Evolutionary conservation across 177 flowering plant genomes (phyloP).

Genomic region (Tripterygium wilfordii): DNA sequence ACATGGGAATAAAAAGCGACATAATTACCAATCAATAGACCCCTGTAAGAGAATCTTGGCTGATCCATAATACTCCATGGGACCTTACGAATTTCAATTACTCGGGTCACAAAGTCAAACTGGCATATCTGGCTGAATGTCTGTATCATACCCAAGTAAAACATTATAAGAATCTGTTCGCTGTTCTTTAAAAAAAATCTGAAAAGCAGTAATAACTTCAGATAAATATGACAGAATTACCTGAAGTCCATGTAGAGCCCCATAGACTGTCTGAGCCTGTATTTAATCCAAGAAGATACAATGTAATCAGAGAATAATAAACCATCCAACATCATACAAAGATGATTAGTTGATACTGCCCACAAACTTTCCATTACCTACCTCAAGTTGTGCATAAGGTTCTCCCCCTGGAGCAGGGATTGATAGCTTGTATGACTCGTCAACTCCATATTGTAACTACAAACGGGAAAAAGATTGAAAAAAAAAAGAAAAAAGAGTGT

Average conservation of each 20-base stretch:
- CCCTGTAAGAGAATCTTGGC: constrained; percentile 81
- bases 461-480: constrained; percentile 12
- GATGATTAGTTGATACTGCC: too few species aligned
- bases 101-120: constrained; percentile 48
- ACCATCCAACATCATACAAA: neutral
- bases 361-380: too few species aligned
- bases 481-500: too few species aligned
- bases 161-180: neutral
- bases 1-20: too few species aligned
- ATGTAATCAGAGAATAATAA: neutral
- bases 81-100: constrained; percentile 43
- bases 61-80: constrained; percentile 70
- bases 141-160: too few species aligned
- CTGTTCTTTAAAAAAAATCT: too few species aligned
- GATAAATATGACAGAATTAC: constrained; percentile 30
- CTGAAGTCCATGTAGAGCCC: constrained; percentile 89
- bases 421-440: constrained; percentile 70
- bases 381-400: constrained; percentile 58
- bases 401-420: constrained; percentile 44
- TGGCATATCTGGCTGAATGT: constrained; percentile 81
- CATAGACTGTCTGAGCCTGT: constrained; percentile 87
- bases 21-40: constrained; percentile 84
- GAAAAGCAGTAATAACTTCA: neutral
- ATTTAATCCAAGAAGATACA: neutral
- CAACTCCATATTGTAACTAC: constrained; percentile 78